A percentile compares a stretch with the other conserved stretches of the same genome.
phyloP scores from a whole-genome alignment of 1,284 basidiomycete species.

The Leccinum proximum region DNA sequence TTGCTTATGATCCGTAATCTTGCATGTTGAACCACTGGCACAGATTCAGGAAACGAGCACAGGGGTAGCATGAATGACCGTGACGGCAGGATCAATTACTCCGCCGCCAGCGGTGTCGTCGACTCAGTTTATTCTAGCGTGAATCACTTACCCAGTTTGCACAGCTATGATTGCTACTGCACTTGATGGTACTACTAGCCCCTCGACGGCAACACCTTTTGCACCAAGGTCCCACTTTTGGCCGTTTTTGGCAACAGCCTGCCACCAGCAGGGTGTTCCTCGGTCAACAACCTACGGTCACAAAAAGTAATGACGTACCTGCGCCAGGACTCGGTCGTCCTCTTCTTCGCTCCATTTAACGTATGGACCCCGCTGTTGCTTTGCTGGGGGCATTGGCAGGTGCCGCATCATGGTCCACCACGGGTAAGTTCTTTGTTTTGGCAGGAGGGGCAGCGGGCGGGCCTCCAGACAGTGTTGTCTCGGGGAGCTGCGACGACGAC shows the following conservation, averaged over 20 bases:
- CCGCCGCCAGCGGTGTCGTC: too few species aligned
- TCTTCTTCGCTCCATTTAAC: constrained; percentile 39
- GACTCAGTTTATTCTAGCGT: too few species aligned
- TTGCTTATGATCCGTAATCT: too few species aligned
- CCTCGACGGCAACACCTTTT: constrained; percentile 35
- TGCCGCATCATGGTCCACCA: constrained; percentile 21
- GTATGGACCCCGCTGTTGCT: constrained; percentile 36
- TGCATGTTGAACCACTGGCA: too few species aligned
- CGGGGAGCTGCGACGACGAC: constrained; percentile 6
- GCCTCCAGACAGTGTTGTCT: constrained; percentile 4
- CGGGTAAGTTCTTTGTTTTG: constrained; percentile 24
- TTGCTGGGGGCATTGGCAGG: constrained; percentile 7
- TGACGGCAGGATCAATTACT: too few species aligned
- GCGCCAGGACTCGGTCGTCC: constrained; percentile 33
- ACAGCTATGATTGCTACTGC: constrained; percentile 34
- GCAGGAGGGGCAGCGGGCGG: not conserved
- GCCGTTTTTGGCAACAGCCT: constrained; percentile 39
- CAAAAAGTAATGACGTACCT: constrained; percentile 21
- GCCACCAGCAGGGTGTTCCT: not conserved
- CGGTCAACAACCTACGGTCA: not conserved
- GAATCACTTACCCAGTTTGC: constrained; percentile 31
- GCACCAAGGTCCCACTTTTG: constrained; percentile 39
- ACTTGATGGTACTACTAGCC: constrained; percentile 35
- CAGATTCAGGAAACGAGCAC: too few species aligned
- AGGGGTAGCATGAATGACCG: too few species aligned